Evolutionary conservation across 768 basidiomycete species (phyloP), one percentile per base, ranked within the genome.

Genomic region (Mycena latifolia): DNA sequence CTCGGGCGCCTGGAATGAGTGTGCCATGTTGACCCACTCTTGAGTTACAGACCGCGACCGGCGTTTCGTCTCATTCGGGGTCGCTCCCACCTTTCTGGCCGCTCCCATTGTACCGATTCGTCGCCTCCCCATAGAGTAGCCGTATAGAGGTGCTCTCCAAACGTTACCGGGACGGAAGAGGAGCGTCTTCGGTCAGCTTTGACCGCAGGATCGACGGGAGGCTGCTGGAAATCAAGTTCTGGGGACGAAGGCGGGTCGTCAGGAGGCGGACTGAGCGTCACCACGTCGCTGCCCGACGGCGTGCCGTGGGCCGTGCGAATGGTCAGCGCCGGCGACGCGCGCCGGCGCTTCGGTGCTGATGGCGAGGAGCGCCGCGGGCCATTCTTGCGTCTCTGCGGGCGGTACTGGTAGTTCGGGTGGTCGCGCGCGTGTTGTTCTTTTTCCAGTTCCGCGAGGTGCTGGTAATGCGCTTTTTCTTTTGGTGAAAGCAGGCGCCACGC

Each of bases 171-270:
- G 17, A 70, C 65, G 10, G 69, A 70, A 25, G 69, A 63, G 15
- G 69, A 70, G 35, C 69, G 69, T 5, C 69, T 57, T 9, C 69
- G 69, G 35, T 57, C 61, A 22, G 56, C 56, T 37, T 59, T 70
- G 22, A 62, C 54, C 28, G 43, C 35, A 14, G 55, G 51, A 45
- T 62, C 61, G 14, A 25, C 22, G 24, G 62, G 11, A 11, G n/a
- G n/a, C n/a, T n/a, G n/a, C n/a, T n/a, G n/a, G n/a, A n/a, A n/a
- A 33, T 2, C 1, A 11, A 17, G 17, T 46, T 65, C 63, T 31
- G 68, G 68, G 15, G 68, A 66, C 10, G 61, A 50, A 7, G 68
- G 64, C 6, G 64, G 68, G 22, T 55, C 17, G n/a, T 66, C 56
- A 1, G 28, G 14, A 20, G 51, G 31, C 18, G 64, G 29, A 31